Evolutionary conservation across 2,329 filamentous ascomycete species (phyloP), one percentile per base, ranked within the genome.

Genomic region (Hypoxylon sp.): DNA sequence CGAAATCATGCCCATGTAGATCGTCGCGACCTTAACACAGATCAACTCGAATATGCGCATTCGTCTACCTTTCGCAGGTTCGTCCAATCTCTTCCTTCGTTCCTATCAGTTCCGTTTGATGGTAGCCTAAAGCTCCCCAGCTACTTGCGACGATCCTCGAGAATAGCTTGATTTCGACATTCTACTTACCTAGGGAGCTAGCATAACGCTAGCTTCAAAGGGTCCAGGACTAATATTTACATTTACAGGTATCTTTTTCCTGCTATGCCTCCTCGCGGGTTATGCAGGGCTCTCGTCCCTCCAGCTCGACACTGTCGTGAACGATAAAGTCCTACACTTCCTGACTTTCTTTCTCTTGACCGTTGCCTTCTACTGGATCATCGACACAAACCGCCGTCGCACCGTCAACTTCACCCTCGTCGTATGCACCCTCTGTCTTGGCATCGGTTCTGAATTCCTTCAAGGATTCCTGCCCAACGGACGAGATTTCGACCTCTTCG

Each of bases 321-420:
- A 97, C 84, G 94, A 98, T 86, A 98, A 99, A 81, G 84, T 92
- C 76, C 87, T 98, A 29, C 96, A 98, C 81, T 86, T 92, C 74
- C 69, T 94, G 65, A 94, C 92, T 75, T 98, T 99, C 84, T 97
- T 98, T 85, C 78, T 93, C 72, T 87, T 99, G 58, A 97, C 95
- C 14, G 81, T 92, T 71, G 83, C 88, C 73, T 98, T 98, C 86
- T 99, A 99, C 88, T 99, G 96, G 94, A 92, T 98, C 78, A 83
- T 98, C 75, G 96, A 99, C 80, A 97, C 94, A 57, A 92, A 90
- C 70, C 92, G 96, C 70, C 91, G 95, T 56, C 92, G 95, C 73
- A 91, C 90, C 19, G 84, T 97, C 53, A 92, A 99, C 80, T 83
- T 97, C 71, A 97, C 94, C 13, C 83, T 98, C 26, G 79, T 94